Base-by-base conservation (phyloP, 768 basidiomycete species). In the Cystofilobasidium ferigula region DNA sequence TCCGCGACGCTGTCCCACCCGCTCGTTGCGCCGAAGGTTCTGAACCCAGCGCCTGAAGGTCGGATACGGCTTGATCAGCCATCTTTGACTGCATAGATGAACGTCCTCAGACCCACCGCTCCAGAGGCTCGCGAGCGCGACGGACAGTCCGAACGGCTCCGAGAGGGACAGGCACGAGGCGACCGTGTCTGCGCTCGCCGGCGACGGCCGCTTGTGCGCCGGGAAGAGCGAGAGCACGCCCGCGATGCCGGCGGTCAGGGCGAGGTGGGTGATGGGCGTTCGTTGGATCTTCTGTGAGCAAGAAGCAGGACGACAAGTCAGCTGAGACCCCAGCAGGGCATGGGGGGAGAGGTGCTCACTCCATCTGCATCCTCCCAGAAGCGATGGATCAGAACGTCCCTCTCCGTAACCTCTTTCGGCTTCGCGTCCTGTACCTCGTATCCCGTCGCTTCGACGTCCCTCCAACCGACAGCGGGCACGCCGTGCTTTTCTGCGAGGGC, bases 211-310 rank as follows among this genome's bases (percentile, higher is more conserved):
- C 54, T 84, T 83, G 28, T 86, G 82, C 13, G 84, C 78, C 2
- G 92, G 90, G 70, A 94, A 83, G 26, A 92, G 73, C 6, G 84
- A 82, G 40, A 87, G 84, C 28, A 84, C 78, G 3, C 86, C 87
- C 0, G 89, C 84, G n/a, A 92, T 86, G 38, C 89, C 92, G 4
- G 92, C 88, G 2, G 89, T 93, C 65, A 94, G 73, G 69, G 90
- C 91, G 74, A 78, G 68, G 28, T 38, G 69, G 6, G 58, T 34
- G 42, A 65, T 57, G 9, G 45, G 35, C 5, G 56, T 53, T 24
- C 48, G 40, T 34, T 54, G 61, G 34, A 61, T 30, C 26, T 42
- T 59, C 61, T 63, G 53, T n/a, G 45, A 3, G 9, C 10, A 24
- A 24, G 18, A 35, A 45, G 57, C 20, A 47, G 42, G 24, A 61